Percentiles rank a stretch among this genome's conserved stretches.
Evolutionary conservation across 805 yeast genomes (phyloP).

Genomic region (Candida tammaniensis): DNA sequence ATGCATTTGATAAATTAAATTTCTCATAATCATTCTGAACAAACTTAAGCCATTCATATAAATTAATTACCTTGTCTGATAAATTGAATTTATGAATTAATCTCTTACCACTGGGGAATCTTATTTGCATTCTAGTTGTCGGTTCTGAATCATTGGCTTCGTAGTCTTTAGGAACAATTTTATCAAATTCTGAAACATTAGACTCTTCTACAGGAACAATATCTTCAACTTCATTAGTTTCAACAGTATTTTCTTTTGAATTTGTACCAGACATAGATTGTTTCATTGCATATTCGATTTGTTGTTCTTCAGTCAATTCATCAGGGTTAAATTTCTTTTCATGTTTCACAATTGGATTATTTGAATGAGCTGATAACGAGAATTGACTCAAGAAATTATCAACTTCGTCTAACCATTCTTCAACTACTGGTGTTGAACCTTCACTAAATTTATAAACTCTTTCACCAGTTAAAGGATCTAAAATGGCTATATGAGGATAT

Average conservation of each 20-base stretch:
- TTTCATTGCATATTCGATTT: constrained; percentile 69
- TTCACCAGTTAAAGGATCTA: constrained; percentile 97
- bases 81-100: constrained; percentile 65
- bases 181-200: constrained; percentile 32
- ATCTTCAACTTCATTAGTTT: constrained; percentile 12
- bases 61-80: constrained; percentile 51
- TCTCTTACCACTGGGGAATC: constrained; percentile 84
- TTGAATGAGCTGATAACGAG: constrained; percentile 59
- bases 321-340: constrained; percentile 61
- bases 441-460: constrained; percentile 73
- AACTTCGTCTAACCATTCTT: constrained; percentile 64
- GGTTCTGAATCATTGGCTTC: constrained; percentile 66
- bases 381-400: constrained; percentile 64
- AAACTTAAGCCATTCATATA: constrained; percentile 69
- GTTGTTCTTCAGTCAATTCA: constrained; percentile 77
- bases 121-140: constrained; percentile 78
- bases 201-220: constrained; percentile 6
- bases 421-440: constrained; percentile 54
- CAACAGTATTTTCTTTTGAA: constrained; percentile 27
- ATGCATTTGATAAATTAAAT: constrained; percentile 32
- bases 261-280: too few species aligned
- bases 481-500: constrained; percentile 85
- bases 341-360: constrained; percentile 65
- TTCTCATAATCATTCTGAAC: constrained; percentile 48
- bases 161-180: constrained; percentile 50